Evolutionary conservation across 2,329 filamentous ascomycete species (phyloP), one percentile per base, ranked within the genome.

Genomic region (Moelleriella libera): DNA sequence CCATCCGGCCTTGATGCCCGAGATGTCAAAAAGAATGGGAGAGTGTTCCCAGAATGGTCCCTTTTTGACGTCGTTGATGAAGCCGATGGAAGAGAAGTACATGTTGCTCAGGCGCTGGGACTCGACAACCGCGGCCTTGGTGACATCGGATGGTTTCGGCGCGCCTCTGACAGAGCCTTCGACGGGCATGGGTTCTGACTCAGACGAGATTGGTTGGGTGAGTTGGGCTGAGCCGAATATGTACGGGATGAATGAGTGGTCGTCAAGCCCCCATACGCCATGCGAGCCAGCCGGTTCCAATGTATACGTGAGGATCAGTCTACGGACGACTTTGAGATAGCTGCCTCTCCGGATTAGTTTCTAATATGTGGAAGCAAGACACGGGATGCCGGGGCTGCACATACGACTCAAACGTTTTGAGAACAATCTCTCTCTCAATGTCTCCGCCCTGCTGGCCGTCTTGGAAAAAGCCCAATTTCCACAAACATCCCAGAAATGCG

Each of bases 31-130:
- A 10, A 98, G 69, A 54, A 95, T 90, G 0, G 90, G 90, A 54
- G 88, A 95, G 62, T 98, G 90, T 57, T 90, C 86, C 89, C 92
- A 97, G 61, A 98, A 98, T 0, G 92, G 90, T 0, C 92, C 92
- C 52, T 75, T 89, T 62, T 98, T 98, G 45, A 98, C 92, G 59
- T 95, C 89, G 63, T 95, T 85, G 62, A 98, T 97, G 70, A 98
- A 98, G 8, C 88, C 88, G 49, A 98, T 80, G 32, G 92, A 92
- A 5, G 87, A 85, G 63, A 97, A 98, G 65, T 98, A 98, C 77
- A 98, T 78, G 59, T 90, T 89, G 30, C 65, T 67, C 47, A 72
- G 69, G 44, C 84, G 75, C 60, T 87, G 76, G 47, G 74, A 69
- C 40, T 82, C 75, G 29, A 89, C 83, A 7, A 78, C 63, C n/a